These are phyloP conservation scores for Zymoseptoria brevis DNA, from an alignment of 2,329 filamentous ascomycete species.

Conservation along the genomic window DNA sequence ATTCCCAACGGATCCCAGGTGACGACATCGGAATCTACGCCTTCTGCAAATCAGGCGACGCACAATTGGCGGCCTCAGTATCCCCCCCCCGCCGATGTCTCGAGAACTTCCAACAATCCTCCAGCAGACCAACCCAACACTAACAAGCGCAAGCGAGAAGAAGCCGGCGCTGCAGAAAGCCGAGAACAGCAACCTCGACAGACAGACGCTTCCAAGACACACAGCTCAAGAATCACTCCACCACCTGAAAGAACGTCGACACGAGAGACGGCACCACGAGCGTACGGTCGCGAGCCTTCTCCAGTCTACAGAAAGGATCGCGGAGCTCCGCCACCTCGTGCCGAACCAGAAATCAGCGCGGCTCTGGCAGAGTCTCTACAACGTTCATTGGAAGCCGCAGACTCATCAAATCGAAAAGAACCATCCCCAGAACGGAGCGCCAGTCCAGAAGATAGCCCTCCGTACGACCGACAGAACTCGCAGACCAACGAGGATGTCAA, in stretches of 20 bases:
- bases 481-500: slow-evolving; percentile 7
- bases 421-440: slow-evolving; percentile 10
- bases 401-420: slow-evolving; percentile 27
- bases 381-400: slow-evolving; percentile 30
- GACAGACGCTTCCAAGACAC: neutral
- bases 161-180: slow-evolving; percentile 1
- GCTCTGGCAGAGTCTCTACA: slow-evolving; percentile 46
- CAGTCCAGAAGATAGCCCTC: slow-evolving; percentile 27
- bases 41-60: slow-evolving; percentile 5
- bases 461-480: slow-evolving; percentile 29
- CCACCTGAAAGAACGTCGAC: neutral
- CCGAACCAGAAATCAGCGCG: slow-evolving; percentile 24
- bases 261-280: neutral
- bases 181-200: neutral
- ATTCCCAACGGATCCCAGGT: slow-evolving; percentile 5
- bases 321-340: slow-evolving; percentile 13
- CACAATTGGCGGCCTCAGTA: slow-evolving; percentile 19
- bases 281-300: slow-evolving; percentile 9
- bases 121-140: slow-evolving; percentile 1
- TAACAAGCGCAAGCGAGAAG: slow-evolving; percentile 22
- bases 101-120: neutral
- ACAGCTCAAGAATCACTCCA: neutral
- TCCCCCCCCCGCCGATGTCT: neutral
- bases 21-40: neutral
- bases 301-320: slow-evolving; percentile 6